Evolutionary conservation across 352 stramenopile genomes (phyloP).

Genomic region (Albugo laibachii): DNA sequence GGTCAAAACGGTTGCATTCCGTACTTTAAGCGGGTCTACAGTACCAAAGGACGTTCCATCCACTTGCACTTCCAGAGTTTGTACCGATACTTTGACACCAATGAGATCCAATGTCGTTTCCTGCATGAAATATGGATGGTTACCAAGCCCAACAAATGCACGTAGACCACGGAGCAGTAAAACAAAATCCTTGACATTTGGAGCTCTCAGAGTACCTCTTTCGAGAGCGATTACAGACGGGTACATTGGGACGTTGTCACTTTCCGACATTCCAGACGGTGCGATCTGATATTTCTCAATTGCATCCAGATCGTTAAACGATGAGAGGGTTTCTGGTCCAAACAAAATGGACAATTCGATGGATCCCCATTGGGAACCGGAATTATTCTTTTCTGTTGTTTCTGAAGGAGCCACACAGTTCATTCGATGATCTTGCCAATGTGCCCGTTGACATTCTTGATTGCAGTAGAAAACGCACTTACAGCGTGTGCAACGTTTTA

Average conservation of each 20-base stretch:
- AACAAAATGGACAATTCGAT: constrained; percentile 75
- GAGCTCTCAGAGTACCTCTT: constrained; percentile 38
- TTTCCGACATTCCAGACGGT: constrained; percentile 15
- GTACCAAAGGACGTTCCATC: constrained; percentile 32
- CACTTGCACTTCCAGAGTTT: constrained; percentile 23
- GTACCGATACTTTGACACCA: constrained; percentile 22
- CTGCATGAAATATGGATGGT: constrained; percentile 54
- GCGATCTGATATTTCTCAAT: constrained; percentile 32
- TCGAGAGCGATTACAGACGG: constrained; percentile 52
- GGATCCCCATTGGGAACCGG: constrained; percentile 49
- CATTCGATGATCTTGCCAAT: constrained; percentile 74
- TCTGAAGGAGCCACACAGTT: constrained; percentile 32
- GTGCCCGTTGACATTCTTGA: constrained; percentile 37
- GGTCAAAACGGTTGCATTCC: constrained; percentile 64
- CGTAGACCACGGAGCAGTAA: constrained; percentile 50
- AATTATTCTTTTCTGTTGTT: constrained; percentile 9
- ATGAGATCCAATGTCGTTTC: constrained; percentile 35
- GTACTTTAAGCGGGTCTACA: constrained; percentile 41
- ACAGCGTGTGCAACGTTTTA: constrained; percentile 68
- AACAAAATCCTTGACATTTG: constrained; percentile 35
- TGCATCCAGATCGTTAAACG: constrained; percentile 60
- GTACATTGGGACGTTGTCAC: constrained; percentile 24
- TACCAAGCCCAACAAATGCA: constrained; percentile 39
- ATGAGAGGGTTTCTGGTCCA: constrained; percentile 35
- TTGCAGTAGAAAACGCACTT: constrained; percentile 75